These are phyloP conservation scores for Penicillium nordicum DNA, from an alignment of 2,329 filamentous ascomycete species.

Conservation along the genomic window DNA sequence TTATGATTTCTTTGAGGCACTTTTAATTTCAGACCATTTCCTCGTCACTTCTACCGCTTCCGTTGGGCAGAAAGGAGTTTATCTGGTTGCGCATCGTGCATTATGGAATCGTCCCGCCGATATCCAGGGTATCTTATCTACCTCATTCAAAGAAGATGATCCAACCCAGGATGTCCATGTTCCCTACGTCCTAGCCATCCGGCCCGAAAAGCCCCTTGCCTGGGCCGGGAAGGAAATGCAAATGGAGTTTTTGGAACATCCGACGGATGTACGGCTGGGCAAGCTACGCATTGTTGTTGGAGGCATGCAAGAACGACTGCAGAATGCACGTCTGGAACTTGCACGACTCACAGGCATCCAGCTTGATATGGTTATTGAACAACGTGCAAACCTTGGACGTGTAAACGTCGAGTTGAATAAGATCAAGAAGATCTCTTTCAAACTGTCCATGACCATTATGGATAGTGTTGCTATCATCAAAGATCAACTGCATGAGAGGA, in stretches of 20 bases:
- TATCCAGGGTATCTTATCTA: constrained; percentile 81
- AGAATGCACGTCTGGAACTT: constrained; percentile 75
- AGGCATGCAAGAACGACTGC: constrained; percentile 73
- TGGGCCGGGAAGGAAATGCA: constrained; percentile 79
- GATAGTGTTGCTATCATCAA: constrained; percentile 94
- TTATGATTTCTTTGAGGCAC: constrained; percentile 73
- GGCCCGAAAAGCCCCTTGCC: constrained; percentile 70
- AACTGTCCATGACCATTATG: constrained; percentile 97
- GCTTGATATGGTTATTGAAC: constrained; percentile 84
- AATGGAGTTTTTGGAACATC: constrained; percentile 70
- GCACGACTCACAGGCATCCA: constrained; percentile 75
- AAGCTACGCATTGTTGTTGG: constrained; percentile 85
- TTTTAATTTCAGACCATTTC: constrained; percentile 81
- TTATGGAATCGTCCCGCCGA: constrained; percentile 73
- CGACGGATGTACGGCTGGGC: constrained; percentile 79
- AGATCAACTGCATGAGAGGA: constrained; percentile 66
- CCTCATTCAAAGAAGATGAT: constrained; percentile 68
- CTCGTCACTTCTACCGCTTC: constrained; percentile 67
- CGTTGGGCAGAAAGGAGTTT: constrained; percentile 70
- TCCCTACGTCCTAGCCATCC: constrained; percentile 80
- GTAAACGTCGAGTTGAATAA: constrained; percentile 89
- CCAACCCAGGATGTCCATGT: constrained; percentile 67
- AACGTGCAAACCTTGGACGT: constrained; percentile 86
- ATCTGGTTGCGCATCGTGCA: constrained; percentile 79
- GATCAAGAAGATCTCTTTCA: constrained; percentile 93